Evolutionary conservation across 805 yeast species (phyloP).

Genomic region (Candida andamanensis): DNA sequence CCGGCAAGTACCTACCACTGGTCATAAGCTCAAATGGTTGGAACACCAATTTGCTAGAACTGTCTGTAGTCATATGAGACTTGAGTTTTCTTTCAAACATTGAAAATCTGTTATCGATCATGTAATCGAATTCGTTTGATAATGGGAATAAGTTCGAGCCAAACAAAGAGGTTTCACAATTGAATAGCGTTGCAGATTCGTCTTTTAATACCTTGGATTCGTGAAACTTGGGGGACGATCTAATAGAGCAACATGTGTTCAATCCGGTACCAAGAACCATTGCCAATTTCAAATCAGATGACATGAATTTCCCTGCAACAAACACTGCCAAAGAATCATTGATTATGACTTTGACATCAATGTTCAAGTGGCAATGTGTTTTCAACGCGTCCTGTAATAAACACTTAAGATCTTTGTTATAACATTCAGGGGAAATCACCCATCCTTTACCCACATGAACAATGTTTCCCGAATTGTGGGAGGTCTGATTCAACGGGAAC

Average conservation of each 20-base stretch:
- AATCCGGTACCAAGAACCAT: constrained; percentile 68
- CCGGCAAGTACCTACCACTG: constrained; percentile 54
- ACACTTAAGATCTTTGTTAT: constrained; percentile 35
- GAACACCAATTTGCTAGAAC: constrained; percentile 23
- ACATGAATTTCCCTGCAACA: constrained; percentile 45
- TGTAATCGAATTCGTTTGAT: constrained; percentile 36
- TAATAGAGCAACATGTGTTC: constrained; percentile 44
- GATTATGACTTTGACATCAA: constrained; percentile 42
- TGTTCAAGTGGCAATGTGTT: constrained; percentile 16
- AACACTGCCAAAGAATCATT: constrained; percentile 67
- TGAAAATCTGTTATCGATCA: constrained; percentile 24
- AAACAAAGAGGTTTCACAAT: constrained; percentile 54
- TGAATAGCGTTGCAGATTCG: constrained; percentile 28
- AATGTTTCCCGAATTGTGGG: constrained; percentile 42
- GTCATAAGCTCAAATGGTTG: constrained; percentile 56
- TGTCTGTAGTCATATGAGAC: constrained; percentile 26
- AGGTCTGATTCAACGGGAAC: constrained; percentile 44
- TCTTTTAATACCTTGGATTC: constrained; percentile 10
- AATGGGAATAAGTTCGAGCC: constrained; percentile 34
- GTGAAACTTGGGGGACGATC: constrained; percentile 15
- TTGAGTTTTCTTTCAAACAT: constrained; percentile 11
- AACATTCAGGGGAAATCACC: constrained; percentile 37
- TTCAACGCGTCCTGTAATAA: constrained; percentile 34
- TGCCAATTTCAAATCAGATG: constrained; percentile 39
- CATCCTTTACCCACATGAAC: constrained; percentile 61